Percentiles rank a stretch among this genome's conserved stretches.
Evolutionary conservation across 2,329 filamentous ascomycete species (phyloP).

Genomic region (Elsinoe necatrix): DNA sequence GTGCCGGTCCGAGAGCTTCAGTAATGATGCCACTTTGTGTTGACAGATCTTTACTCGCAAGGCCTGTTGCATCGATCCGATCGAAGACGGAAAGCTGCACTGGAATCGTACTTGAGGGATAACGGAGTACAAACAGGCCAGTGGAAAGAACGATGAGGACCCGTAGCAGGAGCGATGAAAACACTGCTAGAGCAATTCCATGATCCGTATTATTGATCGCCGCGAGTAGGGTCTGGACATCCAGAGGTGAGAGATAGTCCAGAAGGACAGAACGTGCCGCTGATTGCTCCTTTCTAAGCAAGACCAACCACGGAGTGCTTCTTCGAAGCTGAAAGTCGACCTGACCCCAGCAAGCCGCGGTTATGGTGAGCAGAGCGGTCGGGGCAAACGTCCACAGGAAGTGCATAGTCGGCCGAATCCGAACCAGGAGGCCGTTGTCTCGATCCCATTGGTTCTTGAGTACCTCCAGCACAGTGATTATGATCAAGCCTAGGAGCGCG

Average conservation of each 20-base stretch:
- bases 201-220: neutral
- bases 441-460: too few species aligned
- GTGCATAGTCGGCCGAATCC: neutral
- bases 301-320: neutral
- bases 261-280: neutral
- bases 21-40: too few species aligned
- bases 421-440: too few species aligned
- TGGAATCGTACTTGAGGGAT: too few species aligned
- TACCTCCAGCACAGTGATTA: neutral
- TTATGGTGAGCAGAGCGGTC: neutral
- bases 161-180: neutral
- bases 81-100: too few species aligned
- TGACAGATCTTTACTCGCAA: too few species aligned
- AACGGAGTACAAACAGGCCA: neutral
- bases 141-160: neutral
- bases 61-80: too few species aligned
- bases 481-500: too few species aligned
- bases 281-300: neutral
- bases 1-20: too few species aligned
- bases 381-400: slow-evolving; percentile 6
- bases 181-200: neutral
- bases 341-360: slow-evolving; percentile 4
- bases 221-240: neutral
- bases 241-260: slow-evolving; percentile 3
- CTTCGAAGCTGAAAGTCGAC: neutral